Evolutionary conservation across 2,329 filamentous ascomycete genomes (phyloP).

Genomic region (Alternaria panax): DNA sequence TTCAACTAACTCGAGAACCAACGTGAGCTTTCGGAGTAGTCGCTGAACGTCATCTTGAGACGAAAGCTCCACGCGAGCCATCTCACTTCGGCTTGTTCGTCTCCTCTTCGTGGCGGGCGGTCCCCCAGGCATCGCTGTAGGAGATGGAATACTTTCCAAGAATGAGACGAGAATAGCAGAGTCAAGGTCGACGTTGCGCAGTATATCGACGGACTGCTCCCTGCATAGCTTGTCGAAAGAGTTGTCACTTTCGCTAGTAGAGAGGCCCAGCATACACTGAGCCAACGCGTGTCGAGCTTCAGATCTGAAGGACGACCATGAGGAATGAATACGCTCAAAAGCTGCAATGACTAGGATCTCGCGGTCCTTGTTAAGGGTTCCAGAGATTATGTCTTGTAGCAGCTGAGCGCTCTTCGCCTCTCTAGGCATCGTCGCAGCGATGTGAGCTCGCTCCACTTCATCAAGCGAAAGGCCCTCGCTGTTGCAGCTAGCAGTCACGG

Average conservation of each 20-base stretch:
- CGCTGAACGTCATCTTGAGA: conserved; percentile 71
- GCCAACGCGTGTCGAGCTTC: conserved; percentile 67
- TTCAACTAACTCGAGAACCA: conserved; percentile 89
- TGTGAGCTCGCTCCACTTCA: conserved; percentile 61
- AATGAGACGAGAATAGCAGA: conserved; percentile 76
- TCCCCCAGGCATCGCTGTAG: conserved; percentile 74
- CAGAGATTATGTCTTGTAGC: conserved; percentile 60
- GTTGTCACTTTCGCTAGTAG: conserved; percentile 54
- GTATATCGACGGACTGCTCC: conserved; percentile 70
- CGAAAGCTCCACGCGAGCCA: conserved; percentile 66
- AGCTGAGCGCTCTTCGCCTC: conserved; percentile 65
- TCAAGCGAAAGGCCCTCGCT: conserved; percentile 57
- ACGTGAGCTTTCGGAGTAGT: conserved; percentile 77
- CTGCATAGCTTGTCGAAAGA: conserved; percentile 51
- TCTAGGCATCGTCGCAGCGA: conserved; percentile 62
- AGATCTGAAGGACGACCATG: conserved; percentile 77
- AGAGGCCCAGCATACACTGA: conserved; percentile 68
- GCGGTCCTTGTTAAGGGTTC: conserved; percentile 54
- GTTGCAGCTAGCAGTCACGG: conserved; percentile 60
- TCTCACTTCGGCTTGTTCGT: conserved; percentile 76
- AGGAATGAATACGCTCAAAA: conserved; percentile 72
- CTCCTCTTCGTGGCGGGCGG: conserved; percentile 79
- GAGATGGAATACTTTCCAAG: conserved; percentile 75
- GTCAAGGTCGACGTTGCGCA: conserved; percentile 76
- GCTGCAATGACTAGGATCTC: conserved; percentile 67